Percentiles rank a stretch among this genome's conserved stretches.
These are phyloP conservation scores for Sparassis latifolia DNA, from an alignment of 1,284 basidiomycete species.

Conservation along the genomic window DNA sequence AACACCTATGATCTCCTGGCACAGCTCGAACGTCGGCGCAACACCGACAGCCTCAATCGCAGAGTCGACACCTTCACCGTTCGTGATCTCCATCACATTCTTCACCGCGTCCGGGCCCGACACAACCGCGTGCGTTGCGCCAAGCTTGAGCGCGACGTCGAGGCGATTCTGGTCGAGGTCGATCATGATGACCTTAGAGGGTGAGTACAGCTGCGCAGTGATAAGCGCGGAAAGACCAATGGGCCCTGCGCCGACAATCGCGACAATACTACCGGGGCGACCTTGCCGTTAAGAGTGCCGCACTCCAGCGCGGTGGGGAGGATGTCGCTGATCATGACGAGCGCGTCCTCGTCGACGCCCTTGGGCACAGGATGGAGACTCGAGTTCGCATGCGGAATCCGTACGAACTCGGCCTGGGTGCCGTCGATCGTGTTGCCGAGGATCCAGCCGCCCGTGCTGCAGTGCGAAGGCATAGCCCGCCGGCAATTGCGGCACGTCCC, in stretches of 20 bases:
- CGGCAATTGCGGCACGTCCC: slow-evolving; percentile 17
- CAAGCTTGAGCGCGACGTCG: slow-evolving; percentile 13
- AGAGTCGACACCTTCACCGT: slow-evolving; percentile 19
- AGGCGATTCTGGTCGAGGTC: slow-evolving; percentile 18
- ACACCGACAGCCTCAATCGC: slow-evolving; percentile 23
- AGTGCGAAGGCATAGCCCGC: slow-evolving; percentile 21
- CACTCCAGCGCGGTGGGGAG: slow-evolving; percentile 22
- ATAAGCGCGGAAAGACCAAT: slow-evolving; percentile 20
- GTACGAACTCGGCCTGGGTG: slow-evolving; percentile 23
- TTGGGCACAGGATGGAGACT: slow-evolving; percentile 14
- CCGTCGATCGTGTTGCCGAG: slow-evolving; percentile 24
- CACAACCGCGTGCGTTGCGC: slow-evolving; percentile 21
- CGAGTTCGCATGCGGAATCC: slow-evolving; percentile 20
- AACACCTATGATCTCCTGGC: slow-evolving; percentile 19
- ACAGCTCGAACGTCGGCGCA: slow-evolving; percentile 20
- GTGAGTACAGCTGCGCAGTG: slow-evolving; percentile 22
- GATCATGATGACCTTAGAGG: slow-evolving; percentile 19
- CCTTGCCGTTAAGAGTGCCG: slow-evolving; percentile 19
- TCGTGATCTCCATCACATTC: slow-evolving; percentile 19
- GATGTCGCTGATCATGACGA: slow-evolving; percentile 12
- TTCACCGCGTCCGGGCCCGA: slow-evolving; percentile 16
- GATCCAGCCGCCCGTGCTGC: slow-evolving; percentile 19
- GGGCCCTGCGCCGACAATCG: slow-evolving; percentile 21
- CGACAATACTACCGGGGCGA: slow-evolving; percentile 19
- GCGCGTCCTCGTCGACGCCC: slow-evolving; percentile 15